Base-by-base conservation (phyloP, 2,329 filamentous ascomycete genomes). In the Grosmannia clavigera region DNA sequence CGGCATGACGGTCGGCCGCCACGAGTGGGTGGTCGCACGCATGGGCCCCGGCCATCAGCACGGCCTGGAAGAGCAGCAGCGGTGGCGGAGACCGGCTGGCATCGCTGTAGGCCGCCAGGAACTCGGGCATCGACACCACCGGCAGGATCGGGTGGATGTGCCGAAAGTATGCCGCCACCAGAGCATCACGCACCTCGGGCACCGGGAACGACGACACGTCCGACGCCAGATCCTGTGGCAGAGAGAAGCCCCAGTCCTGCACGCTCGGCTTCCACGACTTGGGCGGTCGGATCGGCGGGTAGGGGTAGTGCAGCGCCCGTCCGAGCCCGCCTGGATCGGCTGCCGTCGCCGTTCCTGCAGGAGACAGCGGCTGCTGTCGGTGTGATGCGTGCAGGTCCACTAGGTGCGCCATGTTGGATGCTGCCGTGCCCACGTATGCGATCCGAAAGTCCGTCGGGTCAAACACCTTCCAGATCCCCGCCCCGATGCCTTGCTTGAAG, bases 101-200 rank as follows among this genome's bases (percentile, higher is more conserved):
- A 16, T 35, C 50, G 10, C 43, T 12, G 16, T 60, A 55, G 19
- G 53, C 40, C 6, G 53, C 25, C n/a, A 60, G 60, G 59, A 67
- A 68, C 22, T 58, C 58, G 11, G 61, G 58, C 50, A 62, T 61
- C 35, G 67, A 63, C 5, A 71, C 64, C 14, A 71, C 61, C 2
- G 70, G 70, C 27, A 70, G 64, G 11, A 65, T 63, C 0, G 67
- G 69, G 33, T 70, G 64, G 5, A 71, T 64, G 52, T 68, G 63
- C 1, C 66, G 61, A 51, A 71, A 70, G 58, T 69, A 71, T 11
- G 64, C 59, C 10, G 61, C 48, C 22, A 69, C 64, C 14, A 69
- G 60, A 9, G 65, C 65, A 50, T 69, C 65, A n/a, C 66, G 63
- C 46, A 69, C 61, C 16, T 66, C 64, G 38, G 61, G 57, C 5